phyloP scores from a whole-genome alignment of 1,284 basidiomycete genomes.

The Fomitopsis pinicola region DNA sequence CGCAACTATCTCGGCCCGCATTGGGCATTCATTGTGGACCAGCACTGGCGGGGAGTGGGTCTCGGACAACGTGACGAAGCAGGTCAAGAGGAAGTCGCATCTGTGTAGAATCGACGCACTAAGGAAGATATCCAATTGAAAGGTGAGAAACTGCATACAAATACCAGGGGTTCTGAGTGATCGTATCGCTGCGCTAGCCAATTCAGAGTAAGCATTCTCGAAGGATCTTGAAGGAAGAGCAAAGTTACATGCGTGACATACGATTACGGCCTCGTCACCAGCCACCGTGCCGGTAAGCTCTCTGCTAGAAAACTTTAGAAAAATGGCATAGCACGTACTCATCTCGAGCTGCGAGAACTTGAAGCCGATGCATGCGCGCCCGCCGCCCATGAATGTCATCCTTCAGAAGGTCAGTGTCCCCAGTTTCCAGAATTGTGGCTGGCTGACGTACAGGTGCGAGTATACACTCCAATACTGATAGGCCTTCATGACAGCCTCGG shows the following conservation, averaged over 20 bases:
- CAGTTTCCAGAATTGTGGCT: too few species aligned
- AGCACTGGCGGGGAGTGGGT: constrained; percentile 61
- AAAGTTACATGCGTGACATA: constrained; percentile 15
- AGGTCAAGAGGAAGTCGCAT: constrained; percentile 27
- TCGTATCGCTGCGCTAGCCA: too few species aligned
- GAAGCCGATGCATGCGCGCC: constrained; percentile 18
- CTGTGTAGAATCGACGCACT: too few species aligned
- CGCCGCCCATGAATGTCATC: constrained; percentile 20
- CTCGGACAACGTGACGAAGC: constrained; percentile 41
- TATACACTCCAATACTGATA: constrained; percentile 17
- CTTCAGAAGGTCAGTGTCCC: constrained; percentile 2
- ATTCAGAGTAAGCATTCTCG: too few species aligned
- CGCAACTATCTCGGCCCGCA: constrained; percentile 60
- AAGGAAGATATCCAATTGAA: too few species aligned
- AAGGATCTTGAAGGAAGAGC: too few species aligned
- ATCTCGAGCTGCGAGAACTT: constrained; percentile 17
- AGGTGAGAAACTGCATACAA: neutral
- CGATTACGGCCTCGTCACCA: constrained; percentile 13
- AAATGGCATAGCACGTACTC: constrained; percentile 6
- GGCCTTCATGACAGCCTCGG: constrained; percentile 12
- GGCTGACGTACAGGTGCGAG: constrained; percentile 12
- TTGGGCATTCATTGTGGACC: constrained; percentile 41
- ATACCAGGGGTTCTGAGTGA: too few species aligned
- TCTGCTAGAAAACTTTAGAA: neutral
- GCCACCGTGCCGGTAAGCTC: neutral